Evolutionary conservation across 2,329 filamentous ascomycete species (phyloP).

Genomic region (Phialocephala subalpina): DNA sequence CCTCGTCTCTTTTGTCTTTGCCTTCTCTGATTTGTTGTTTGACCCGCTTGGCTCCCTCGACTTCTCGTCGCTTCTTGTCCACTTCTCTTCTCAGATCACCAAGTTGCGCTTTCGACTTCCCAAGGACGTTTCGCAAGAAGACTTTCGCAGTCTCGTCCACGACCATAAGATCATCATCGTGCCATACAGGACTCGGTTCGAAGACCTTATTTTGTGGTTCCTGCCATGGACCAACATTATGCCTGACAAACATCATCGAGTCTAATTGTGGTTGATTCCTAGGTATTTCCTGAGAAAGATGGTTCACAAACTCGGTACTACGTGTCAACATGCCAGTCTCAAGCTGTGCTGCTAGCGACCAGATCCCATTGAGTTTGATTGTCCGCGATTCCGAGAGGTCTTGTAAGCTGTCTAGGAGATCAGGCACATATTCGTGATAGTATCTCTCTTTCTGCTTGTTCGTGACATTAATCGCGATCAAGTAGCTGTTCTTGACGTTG

Average conservation of each 20-base stretch:
- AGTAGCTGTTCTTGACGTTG: conserved; percentile 97
- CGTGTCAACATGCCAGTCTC: conserved; percentile 82
- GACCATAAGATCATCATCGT: conserved; percentile 88
- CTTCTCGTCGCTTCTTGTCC: conserved; percentile 85
- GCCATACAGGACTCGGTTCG: conserved; percentile 96
- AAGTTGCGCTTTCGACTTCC: conserved; percentile 87
- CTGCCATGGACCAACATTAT: conserved; percentile 84
- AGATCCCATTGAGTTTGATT: conserved; percentile 82
- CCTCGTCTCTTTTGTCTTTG: conserved; percentile 87
- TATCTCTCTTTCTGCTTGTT: conserved; percentile 98
- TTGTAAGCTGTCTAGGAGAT: conserved; percentile 91
- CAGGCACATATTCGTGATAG: conserved; percentile 95
- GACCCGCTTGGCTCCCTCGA: conserved; percentile 77
- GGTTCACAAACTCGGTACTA: conserved; percentile 75
- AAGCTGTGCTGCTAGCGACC: conserved; percentile 80
- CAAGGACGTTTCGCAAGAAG: conserved; percentile 89
- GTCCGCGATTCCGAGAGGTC: conserved; percentile 92
- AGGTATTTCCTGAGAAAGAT: conserved; percentile 81
- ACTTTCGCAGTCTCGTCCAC: conserved; percentile 88
- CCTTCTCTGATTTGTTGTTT: conserved; percentile 83
- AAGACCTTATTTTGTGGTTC: conserved; percentile 88
- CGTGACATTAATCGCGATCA: conserved; percentile 94
- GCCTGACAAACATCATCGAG: conserved; percentile 96
- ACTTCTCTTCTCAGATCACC: conserved; percentile 83
- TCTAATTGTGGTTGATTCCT: conserved; percentile 90